Evolutionary conservation across 768 basidiomycete genomes (phyloP).

Genomic region (Pleurotus tuber-regium): DNA sequence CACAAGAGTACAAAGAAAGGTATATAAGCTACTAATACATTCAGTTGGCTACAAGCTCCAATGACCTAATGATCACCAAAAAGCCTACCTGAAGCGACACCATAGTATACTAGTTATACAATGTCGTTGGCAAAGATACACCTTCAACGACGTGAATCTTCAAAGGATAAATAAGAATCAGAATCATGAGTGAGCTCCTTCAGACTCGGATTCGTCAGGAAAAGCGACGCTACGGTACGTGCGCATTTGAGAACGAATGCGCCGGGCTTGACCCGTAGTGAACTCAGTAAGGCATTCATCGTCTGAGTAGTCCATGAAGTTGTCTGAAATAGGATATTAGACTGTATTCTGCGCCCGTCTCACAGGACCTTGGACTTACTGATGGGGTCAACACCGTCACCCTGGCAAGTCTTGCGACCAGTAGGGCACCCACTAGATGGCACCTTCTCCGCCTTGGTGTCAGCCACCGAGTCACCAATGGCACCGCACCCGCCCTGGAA

Average conservation of each 20-base stretch:
- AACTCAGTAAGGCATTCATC: constrained; percentile 51
- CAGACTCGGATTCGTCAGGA: background rate
- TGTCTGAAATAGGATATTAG: constrained; percentile 43
- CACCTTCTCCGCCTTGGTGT: constrained; percentile 45
- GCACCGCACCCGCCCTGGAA: constrained; percentile 49
- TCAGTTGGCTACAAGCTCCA: no score
- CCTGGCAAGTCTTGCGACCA: constrained; percentile 10
- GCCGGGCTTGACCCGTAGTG: constrained; percentile 42
- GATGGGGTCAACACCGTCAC: constrained; percentile 4
- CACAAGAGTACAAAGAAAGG: no score
- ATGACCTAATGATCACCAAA: no score
- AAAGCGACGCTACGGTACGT: constrained; percentile 42
- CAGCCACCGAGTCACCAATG: constrained; percentile 40
- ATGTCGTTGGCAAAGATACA: no score
- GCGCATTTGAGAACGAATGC: constrained; percentile 37
- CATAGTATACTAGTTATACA: no score
- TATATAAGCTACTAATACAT: no score
- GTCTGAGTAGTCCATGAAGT: constrained; percentile 20
- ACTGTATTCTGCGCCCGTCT: constrained; percentile 9
- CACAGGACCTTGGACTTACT: background rate
- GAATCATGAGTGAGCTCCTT: background rate
- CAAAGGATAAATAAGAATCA: no score
- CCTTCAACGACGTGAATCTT: background rate
- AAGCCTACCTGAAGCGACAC: no score
- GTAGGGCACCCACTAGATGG: constrained; percentile 40